Conservation (phyloP, 106 monocot genomes). For the Allium fistulosum region DNA sequence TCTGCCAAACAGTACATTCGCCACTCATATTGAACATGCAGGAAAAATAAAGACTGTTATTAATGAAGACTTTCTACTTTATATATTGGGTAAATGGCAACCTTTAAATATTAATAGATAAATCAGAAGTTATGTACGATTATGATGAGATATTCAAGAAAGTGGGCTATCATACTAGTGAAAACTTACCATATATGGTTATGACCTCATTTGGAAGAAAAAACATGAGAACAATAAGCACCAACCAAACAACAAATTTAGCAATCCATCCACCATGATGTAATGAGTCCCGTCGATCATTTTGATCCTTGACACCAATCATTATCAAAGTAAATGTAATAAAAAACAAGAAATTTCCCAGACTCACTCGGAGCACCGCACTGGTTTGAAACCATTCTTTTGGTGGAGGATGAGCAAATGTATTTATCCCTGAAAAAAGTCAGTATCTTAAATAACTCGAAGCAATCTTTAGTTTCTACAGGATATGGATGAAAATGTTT, state of each 20-base stretch:
- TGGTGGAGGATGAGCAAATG: constrained; percentile 51
- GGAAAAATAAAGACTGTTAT: background rate
- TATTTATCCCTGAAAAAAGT: constrained; percentile 59
- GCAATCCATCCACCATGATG: constrained; percentile 95
- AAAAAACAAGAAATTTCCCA: constrained; percentile 96
- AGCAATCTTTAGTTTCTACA: background rate
- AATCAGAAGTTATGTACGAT: too few relatives aligned
- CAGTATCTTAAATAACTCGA: background rate
- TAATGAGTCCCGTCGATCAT: constrained; percentile 77
- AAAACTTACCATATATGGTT: constrained; percentile 64
- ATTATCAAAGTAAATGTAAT: constrained; percentile 61
- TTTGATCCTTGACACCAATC: constrained; percentile 95
- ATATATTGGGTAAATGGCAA: too few relatives aligned
- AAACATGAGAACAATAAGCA: constrained; percentile 81
- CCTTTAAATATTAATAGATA: too few relatives aligned
- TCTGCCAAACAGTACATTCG: background rate
- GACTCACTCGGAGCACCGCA: constrained; percentile 86
- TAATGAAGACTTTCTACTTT: too few relatives aligned
- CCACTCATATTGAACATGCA: background rate
- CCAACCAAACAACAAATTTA: constrained; percentile 60
- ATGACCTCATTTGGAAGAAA: constrained; percentile 77
- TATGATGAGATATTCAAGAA: too few relatives aligned
- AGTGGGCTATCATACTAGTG: background rate
- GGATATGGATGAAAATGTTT: too few relatives aligned
- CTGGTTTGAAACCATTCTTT: constrained; percentile 92